Percentiles rank a stretch among this genome's conserved stretches.
Conservation (phyloP, 805 yeast genomes). For the Saccharomycopsis microspora region DNA sequence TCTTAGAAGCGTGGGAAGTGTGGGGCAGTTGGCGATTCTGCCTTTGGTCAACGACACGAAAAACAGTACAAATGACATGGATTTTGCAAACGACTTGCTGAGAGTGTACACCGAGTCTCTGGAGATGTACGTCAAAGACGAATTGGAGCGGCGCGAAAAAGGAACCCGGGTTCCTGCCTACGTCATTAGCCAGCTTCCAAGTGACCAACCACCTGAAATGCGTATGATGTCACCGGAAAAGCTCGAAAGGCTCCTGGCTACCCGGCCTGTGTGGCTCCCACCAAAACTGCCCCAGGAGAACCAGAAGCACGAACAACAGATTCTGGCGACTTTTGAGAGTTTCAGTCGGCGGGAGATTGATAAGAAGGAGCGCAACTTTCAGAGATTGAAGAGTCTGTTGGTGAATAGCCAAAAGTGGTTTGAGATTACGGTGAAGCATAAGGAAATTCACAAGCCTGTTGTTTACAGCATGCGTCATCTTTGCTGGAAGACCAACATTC, state of each 20-base stretch:
- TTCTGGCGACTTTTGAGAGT: constrained; percentile 23
- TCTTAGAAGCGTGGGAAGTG: background rate
- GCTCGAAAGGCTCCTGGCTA: constrained; percentile 38
- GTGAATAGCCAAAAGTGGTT: constrained; percentile 17
- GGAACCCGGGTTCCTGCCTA: constrained; percentile 12
- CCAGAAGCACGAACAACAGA: constrained; percentile 43
- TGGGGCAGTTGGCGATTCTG: constrained; percentile 10
- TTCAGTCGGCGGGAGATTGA: constrained; percentile 13
- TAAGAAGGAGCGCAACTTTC: constrained; percentile 11
- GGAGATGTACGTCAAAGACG: constrained; percentile 12
- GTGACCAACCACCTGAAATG: constrained; percentile 27
- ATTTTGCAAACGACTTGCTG: constrained; percentile 14
- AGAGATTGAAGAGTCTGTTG: constrained; percentile 8
- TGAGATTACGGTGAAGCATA: constrained; percentile 15
- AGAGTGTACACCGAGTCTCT: constrained; percentile 10
- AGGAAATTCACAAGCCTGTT: constrained; percentile 15
- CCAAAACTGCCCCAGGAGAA: constrained; percentile 48
- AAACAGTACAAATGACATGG: constrained; percentile 3
- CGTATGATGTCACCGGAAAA: constrained; percentile 52
- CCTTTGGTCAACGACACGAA: constrained; percentile 9
- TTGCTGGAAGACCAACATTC: constrained; percentile 16
- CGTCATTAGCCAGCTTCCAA: constrained; percentile 12
- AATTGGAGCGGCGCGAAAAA: constrained; percentile 14
- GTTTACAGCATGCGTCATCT: constrained; percentile 13
- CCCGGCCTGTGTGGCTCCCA: constrained; percentile 65